These are phyloP conservation scores for Rosellinia necatrix DNA, from an alignment of 2,329 filamentous ascomycete genomes.

Conservation along the genomic window DNA sequence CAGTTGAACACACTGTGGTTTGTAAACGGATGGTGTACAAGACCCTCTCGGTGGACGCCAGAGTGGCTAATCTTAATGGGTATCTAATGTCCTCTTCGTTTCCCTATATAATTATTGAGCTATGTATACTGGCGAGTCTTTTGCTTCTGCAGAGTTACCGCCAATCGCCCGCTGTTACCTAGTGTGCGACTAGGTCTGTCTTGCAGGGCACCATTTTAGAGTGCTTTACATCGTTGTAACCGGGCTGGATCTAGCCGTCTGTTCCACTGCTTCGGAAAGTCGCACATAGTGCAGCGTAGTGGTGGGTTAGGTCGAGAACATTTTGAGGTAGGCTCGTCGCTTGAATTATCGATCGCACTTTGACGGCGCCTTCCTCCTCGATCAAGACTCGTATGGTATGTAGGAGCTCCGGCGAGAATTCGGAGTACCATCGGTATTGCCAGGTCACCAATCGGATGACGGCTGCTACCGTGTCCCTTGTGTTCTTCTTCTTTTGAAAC, in stretches of 20 bases:
- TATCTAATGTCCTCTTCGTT: slow-evolving; percentile 21
- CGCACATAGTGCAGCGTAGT: slow-evolving; percentile 92
- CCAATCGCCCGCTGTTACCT: neutral
- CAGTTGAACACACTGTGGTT: neutral
- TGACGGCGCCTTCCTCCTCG: slow-evolving; percentile 96
- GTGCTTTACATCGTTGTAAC: neutral
- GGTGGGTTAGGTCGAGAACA: slow-evolving; percentile 91
- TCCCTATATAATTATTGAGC: slow-evolving; percentile 10
- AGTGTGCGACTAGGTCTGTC: neutral
- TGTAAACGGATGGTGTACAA: neutral
- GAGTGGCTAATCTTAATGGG: slow-evolving; percentile 1
- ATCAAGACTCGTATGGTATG: slow-evolving; percentile 89
- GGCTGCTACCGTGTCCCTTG: slow-evolving; percentile 79
- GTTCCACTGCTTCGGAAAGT: slow-evolving; percentile 94
- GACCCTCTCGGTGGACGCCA: neutral
- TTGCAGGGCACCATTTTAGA: neutral
- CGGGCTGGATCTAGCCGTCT: slow-evolving; percentile 65
- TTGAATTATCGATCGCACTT: slow-evolving; percentile 95
- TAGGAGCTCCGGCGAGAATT: slow-evolving; percentile 93
- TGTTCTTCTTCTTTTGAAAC: slow-evolving; percentile 78
- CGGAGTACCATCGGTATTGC: slow-evolving; percentile 99
- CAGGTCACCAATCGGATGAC: slow-evolving; percentile 91
- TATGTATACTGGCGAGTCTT: slow-evolving; percentile 13
- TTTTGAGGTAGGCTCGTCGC: slow-evolving; percentile 91
- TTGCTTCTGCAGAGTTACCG: neutral